These are phyloP conservation scores for Aspergillus ellipticus DNA, from an alignment of 495 filamentous ascomycete species.

Conservation along the genomic window DNA sequence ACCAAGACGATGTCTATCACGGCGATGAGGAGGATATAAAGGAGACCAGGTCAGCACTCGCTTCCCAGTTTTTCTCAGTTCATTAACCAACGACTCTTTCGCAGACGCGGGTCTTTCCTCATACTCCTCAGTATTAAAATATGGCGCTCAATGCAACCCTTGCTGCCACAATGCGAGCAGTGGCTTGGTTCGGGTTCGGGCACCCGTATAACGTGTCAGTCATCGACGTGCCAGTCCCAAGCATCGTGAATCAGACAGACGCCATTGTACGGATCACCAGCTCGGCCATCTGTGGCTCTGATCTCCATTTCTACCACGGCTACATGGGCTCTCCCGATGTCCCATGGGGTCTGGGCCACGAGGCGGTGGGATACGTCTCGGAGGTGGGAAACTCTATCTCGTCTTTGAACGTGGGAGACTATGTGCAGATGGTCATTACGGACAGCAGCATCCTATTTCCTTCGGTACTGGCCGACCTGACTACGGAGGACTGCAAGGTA, in stretches of 20 bases:
- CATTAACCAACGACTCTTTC: no score
- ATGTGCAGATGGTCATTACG: constrained; percentile 20
- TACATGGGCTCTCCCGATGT: constrained; percentile 1
- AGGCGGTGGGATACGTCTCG: constrained; percentile 30
- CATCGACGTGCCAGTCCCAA: constrained; percentile 5
- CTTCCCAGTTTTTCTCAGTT: not conserved
- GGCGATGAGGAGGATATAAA: no score
- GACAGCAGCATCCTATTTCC: not conserved
- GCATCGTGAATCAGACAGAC: constrained; percentile 15
- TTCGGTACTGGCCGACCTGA: constrained; percentile 2
- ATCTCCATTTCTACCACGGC: constrained; percentile 25
- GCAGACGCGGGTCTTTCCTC: no score
- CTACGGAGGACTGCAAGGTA: constrained; percentile 5
- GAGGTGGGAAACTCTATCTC: constrained; percentile 20
- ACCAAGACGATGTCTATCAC: no score
- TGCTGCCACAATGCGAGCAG: constrained; percentile 14
- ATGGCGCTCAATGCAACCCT: constrained; percentile 14
- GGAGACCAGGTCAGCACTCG: no score
- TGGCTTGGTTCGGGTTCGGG: constrained; percentile 10
- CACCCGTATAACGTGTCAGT: constrained; percentile 12
- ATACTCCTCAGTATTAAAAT: no score
- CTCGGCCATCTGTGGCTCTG: constrained; percentile 29
- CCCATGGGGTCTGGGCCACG: constrained; percentile 26
- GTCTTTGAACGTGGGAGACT: constrained; percentile 25
- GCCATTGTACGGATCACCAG: constrained; percentile 14